Evolutionary conservation across 2,329 filamentous ascomycete genomes (phyloP).

Genomic region (Trichoderma asperellum): DNA sequence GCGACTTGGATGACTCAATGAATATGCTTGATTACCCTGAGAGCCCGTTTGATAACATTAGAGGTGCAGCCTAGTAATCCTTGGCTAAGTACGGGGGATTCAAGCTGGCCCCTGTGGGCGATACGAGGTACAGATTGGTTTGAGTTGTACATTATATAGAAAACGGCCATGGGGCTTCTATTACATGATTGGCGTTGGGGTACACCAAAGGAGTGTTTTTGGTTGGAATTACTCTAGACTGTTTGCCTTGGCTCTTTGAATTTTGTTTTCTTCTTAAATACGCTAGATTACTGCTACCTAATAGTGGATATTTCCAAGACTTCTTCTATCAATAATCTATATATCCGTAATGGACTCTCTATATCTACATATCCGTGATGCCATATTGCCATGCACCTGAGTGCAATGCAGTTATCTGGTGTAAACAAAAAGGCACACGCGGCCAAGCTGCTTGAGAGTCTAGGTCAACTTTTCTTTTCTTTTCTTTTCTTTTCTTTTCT

Average conservation of each 20-base stretch:
- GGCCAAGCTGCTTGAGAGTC: not conserved
- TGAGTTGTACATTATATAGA: not conserved
- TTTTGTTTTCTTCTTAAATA: not conserved
- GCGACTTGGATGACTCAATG: constrained; percentile 50
- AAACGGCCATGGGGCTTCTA: not conserved
- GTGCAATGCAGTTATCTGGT: not conserved
- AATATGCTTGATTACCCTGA: constrained; percentile 61
- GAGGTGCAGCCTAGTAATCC: constrained; percentile 39
- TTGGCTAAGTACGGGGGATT: not conserved
- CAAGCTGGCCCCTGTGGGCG: not conserved
- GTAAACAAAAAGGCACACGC: not conserved
- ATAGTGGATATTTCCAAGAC: not conserved
- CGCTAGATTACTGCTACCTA: not conserved
- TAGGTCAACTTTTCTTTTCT: not conserved
- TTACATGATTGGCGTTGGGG: not conserved
- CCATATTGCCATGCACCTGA: not conserved
- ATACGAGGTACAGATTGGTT: not conserved
- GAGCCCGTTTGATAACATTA: constrained; percentile 63
- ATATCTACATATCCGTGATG: not conserved
- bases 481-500: too few relatives aligned
- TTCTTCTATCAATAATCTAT: not conserved
- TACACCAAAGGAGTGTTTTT: not conserved
- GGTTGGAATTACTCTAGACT: not conserved
- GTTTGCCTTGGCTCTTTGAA: not conserved
- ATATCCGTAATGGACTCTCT: not conserved